Evolutionary conservation across 306 rosid species (phyloP).

Genomic region (Cucurbita maxima): DNA sequence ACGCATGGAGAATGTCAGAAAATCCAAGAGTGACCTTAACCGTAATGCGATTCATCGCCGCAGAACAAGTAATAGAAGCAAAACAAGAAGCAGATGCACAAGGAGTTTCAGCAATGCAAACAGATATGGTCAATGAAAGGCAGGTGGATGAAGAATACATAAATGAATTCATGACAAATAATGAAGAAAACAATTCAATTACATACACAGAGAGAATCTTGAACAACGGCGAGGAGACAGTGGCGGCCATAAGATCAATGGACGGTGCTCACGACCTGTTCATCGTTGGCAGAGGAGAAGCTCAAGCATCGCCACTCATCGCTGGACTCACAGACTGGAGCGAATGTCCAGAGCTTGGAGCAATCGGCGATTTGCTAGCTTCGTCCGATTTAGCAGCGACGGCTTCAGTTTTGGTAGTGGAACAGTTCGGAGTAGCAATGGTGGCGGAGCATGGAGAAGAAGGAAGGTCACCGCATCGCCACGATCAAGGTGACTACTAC

Average conservation of each 20-base stretch:
- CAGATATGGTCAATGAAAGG: slow-evolving; percentile 32
- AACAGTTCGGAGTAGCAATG: slow-evolving; percentile 40
- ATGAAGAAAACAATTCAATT: slow-evolving; percentile 20
- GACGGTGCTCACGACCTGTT: slow-evolving; percentile 54
- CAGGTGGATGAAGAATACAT: slow-evolving; percentile 39
- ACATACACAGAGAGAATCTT: slow-evolving; percentile 41
- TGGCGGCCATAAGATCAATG: slow-evolving; percentile 51
- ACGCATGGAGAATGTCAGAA: slow-evolving; percentile 72
- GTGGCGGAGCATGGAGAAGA: slow-evolving; percentile 3
- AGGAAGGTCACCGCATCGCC: slow-evolving; percentile 7
- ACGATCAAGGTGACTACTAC: slow-evolving; percentile 10
- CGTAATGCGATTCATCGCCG: slow-evolving; percentile 35
- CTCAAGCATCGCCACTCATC: slow-evolving; percentile 51
- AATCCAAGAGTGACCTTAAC: slow-evolving; percentile 45
- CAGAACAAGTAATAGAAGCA: slow-evolving; percentile 17
- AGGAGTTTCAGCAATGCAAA: slow-evolving; percentile 18
- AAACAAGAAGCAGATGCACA: not conserved
- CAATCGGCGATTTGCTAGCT: slow-evolving; percentile 76
- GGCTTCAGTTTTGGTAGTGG: slow-evolving; percentile 67
- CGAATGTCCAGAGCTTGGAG: slow-evolving; percentile 83
- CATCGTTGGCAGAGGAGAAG: slow-evolving; percentile 85
- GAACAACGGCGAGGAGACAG: slow-evolving; percentile 77
- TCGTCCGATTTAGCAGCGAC: slow-evolving; percentile 82
- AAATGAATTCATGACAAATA: slow-evolving; percentile 25
- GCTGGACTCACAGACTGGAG: slow-evolving; percentile 96